Evolutionary conservation across 164 flowering plant species (phyloP), one percentile per base, ranked within the genome.

Genomic region (Sextonia rubra): DNA sequence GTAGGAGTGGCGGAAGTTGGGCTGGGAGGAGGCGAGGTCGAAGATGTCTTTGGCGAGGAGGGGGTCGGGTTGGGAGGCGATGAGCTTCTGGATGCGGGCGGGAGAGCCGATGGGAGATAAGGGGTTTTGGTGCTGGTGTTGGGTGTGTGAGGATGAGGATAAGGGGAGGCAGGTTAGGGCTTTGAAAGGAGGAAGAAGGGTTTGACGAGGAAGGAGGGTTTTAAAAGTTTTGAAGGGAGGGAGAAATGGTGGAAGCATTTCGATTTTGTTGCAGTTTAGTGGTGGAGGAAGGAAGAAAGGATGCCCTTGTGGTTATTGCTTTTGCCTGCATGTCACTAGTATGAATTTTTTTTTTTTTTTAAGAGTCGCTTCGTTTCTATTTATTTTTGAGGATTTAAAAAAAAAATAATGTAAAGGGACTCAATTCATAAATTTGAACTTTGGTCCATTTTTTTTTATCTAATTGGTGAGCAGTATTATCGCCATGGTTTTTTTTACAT

Each of bases 41-140:
- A 94, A 94, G 80, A 94, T 91, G 77, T 94, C 97, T 79, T 87
- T 88, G 58, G 97, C 97, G 8, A 90, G 87, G 63, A 91, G 91
- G 58, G 98, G 96, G 69, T 93, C 89, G 22, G 92, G 70, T 80
- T 93, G 94, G 30, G 93, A 77, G 22, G 96, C 83, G 24, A 91
- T 89, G 60, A 94, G 90, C 65, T 91, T 90, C 30, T 85, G 88
- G 63, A 89, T 81, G 71, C 91, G 86, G 48, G 86, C 75, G 14
- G 94, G 89, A 22, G 97, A 90, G 17, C 73, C 73, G 47, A 77
- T 69, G 27, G 67, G 63, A 3, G 69, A 48, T 17, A 5, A 6
- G 47, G 25, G 69, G 22, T 67, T 11, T 3, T 12, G 61, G 3
- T 14, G 26, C 4, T 12, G 32, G 2, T 72, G 67, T 12, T 29